Base-by-base conservation (phyloP, 2,329 filamentous ascomycete genomes). In the Xylaria sp. region DNA sequence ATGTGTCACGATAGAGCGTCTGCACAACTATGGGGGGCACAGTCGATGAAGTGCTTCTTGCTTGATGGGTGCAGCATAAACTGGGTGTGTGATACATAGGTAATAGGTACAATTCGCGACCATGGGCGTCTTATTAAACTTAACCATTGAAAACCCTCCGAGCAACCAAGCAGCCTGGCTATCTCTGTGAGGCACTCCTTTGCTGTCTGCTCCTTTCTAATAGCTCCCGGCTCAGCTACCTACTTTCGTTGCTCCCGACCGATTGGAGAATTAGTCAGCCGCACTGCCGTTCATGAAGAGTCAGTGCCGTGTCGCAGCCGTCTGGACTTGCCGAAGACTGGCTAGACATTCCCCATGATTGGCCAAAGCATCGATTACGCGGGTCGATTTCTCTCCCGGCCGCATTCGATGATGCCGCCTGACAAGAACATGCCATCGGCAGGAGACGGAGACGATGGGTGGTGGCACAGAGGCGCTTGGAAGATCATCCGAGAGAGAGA, bases 331-430 rank as follows among this genome's bases (percentile, higher is more conserved):
- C 50, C 17, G 50, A 52, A 50, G 52, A 52, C 56, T 61, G 46
- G 52, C 43, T 56, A 52, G 42, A 47, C 9, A 38, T 16, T 9
- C 43, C 50, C 43, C 40, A 54, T 58, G 51, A 61, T 62, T 62
- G 55, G 60, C 26, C 57, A 59, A 62, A 57, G 57, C 38, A 54
- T 52, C 19, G 44, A 53, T 19, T 39, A 50, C 56, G 54, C 50
- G 52, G 59, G 56, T 52, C 50, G 40, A 16, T 46, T 43, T 17
- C 39, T 39, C n/a, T 48, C 52, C 42, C 16, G 46, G 55, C 51
- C 49, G 51, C 50, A 52, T 44, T 56, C 47, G 48, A 52, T 42
- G 49, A 41, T 52, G 17, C 17, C 44, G 47, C 50, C 54, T 45
- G 54, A 60, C 54, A 42, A 57, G 41, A 56, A 54, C 50, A 46